Conservation (phyloP, 371 early-diverging fungal genomes). For the Blyttiomyces sp. region DNA sequence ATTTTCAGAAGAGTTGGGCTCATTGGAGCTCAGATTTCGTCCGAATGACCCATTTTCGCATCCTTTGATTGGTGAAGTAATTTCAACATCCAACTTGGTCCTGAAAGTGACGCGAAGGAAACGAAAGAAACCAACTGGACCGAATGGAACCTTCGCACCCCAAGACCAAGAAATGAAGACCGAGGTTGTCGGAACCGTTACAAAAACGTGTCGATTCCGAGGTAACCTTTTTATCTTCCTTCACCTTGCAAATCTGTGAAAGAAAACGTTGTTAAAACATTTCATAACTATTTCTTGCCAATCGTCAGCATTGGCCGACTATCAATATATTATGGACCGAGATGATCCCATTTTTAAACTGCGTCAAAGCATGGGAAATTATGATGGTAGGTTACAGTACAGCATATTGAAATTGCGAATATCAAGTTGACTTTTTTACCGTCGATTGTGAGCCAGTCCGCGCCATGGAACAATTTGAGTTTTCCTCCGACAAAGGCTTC, state of each 20-base stretch:
- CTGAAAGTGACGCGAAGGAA: slow-evolving; percentile 56
- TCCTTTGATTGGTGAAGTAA: slow-evolving; percentile 56
- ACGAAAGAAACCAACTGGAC: slow-evolving; percentile 13
- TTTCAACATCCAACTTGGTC: slow-evolving; percentile 50
- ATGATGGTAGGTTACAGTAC: slow-evolving; percentile 54
- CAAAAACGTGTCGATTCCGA: slow-evolving; percentile 54
- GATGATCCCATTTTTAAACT: slow-evolving; percentile 40
- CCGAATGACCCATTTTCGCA: slow-evolving; percentile 61
- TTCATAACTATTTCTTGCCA: too few species aligned
- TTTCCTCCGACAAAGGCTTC: slow-evolving; percentile 33
- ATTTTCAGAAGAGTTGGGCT: slow-evolving; percentile 26
- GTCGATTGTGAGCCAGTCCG: too few species aligned
- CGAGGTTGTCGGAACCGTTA: slow-evolving; percentile 48
- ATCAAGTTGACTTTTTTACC: neutral
- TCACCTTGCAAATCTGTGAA: too few species aligned
- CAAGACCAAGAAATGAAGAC: slow-evolving; percentile 31
- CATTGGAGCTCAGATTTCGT: slow-evolving; percentile 51
- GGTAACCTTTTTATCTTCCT: too few species aligned
- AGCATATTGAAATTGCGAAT: too few species aligned
- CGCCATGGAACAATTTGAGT: slow-evolving; percentile 35
- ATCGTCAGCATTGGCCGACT: slow-evolving; percentile 56
- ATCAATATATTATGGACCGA: slow-evolving; percentile 49
- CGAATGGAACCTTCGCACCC: slow-evolving; percentile 2
- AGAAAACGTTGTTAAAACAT: too few species aligned
- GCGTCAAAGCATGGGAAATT: slow-evolving; percentile 33